These are phyloP conservation scores for Cryptococcus sp. DNA, from an alignment of 1,284 basidiomycete species.

Conservation along the genomic window DNA sequence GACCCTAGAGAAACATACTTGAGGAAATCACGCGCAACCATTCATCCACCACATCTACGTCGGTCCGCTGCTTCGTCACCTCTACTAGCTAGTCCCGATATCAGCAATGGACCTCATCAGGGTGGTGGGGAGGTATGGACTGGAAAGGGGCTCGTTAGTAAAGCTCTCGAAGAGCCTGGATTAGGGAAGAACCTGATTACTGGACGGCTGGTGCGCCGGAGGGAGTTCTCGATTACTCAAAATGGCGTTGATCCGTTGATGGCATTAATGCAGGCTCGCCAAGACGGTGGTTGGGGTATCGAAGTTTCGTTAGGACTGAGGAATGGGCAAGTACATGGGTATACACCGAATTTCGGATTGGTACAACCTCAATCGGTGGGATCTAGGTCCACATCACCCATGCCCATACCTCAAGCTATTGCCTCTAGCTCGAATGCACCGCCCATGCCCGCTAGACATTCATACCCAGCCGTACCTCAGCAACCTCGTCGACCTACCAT, in stretches of 20 bases:
- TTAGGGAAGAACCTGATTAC: conserved; percentile 43
- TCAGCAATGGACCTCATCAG: background rate
- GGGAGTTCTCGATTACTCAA: conserved; percentile 15
- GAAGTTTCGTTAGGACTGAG: conserved; percentile 38
- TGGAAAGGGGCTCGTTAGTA: conserved; percentile 40
- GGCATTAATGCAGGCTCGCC: conserved; percentile 24
- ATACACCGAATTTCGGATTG: background rate
- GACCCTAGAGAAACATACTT: conserved; percentile 44
- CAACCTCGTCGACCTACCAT: background rate
- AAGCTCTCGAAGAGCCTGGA: conserved; percentile 39
- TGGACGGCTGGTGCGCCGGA: conserved; percentile 26
- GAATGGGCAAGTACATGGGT: too few species aligned
- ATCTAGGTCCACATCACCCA: background rate
- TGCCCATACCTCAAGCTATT: background rate
- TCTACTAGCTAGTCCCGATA: background rate
- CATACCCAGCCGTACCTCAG: background rate
- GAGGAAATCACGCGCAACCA: conserved; percentile 25
- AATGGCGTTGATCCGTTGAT: conserved; percentile 25
- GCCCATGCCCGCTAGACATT: background rate
- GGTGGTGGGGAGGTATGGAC: conserved; percentile 35
- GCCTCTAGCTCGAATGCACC: background rate
- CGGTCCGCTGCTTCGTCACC: background rate
- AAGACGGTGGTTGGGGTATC: conserved; percentile 31
- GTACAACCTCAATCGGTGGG: background rate
- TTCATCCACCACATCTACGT: conserved; percentile 3